Percentiles rank a stretch among this genome's conserved stretches.
These are phyloP conservation scores for Apophysomyces variabilis DNA, from an alignment of 371 early-diverging fungal genomes.

Conservation along the genomic window DNA sequence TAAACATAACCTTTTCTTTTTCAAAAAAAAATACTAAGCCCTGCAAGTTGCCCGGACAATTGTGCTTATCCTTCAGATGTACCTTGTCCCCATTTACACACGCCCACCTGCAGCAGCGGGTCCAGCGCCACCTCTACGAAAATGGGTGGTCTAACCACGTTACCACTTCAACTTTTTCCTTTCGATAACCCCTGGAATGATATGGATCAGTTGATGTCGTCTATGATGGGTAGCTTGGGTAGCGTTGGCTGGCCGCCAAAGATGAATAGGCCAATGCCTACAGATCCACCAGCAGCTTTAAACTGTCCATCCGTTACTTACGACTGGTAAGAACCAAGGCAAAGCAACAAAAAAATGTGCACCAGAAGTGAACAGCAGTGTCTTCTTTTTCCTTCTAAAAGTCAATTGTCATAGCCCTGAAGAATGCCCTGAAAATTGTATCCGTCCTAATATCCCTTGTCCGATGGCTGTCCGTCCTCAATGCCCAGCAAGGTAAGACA, in stretches of 20 bases:
- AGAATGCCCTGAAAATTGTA: slow-evolving; percentile 21
- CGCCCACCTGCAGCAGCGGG: slow-evolving; percentile 23
- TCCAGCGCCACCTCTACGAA: not conserved
- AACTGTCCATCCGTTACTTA: slow-evolving; percentile 18
- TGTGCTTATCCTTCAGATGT: slow-evolving; percentile 28
- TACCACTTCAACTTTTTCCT: not conserved
- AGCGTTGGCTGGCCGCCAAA: not conserved
- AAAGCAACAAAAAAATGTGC: too few relatives aligned
- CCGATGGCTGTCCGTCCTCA: slow-evolving; percentile 14
- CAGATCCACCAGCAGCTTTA: not conserved
- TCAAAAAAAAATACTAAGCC: slow-evolving; percentile 13
- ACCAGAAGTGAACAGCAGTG: not conserved
- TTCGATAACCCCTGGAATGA: not conserved
- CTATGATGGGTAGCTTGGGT: not conserved
- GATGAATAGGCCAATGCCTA: not conserved
- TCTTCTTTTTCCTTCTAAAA: not conserved
- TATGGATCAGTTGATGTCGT: not conserved
- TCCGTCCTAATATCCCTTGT: slow-evolving; percentile 21
- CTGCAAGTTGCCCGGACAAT: slow-evolving; percentile 27
- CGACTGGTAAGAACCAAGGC: slow-evolving; percentile 14
- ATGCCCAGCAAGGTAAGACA: slow-evolving; percentile 10
- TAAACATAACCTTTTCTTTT: too few relatives aligned
- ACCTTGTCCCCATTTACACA: slow-evolving; percentile 27
- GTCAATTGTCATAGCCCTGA: slow-evolving; percentile 12
- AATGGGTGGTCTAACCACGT: not conserved